These are phyloP conservation scores for Waltiozyma sp. DNA, from an alignment of 1,139 yeast genomes.

Conservation along the genomic window DNA sequence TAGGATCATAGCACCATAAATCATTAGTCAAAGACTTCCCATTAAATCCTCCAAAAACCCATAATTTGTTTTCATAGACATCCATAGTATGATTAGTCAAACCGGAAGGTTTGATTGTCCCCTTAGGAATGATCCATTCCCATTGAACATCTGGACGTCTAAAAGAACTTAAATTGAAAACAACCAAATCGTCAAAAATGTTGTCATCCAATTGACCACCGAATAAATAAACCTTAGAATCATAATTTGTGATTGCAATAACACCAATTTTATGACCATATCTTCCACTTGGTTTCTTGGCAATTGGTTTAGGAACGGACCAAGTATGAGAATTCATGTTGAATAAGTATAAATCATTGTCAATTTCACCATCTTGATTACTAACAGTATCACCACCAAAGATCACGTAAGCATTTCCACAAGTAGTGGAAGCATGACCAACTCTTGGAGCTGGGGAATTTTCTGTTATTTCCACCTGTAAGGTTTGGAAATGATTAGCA, in stretches of 20 bases:
- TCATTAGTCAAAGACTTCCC: conserved; percentile 67
- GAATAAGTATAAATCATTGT: conserved; percentile 77
- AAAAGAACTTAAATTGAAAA: conserved; percentile 82
- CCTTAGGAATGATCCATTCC: conserved; percentile 56
- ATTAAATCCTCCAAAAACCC: conserved; percentile 91
- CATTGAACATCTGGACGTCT: conserved; percentile 76
- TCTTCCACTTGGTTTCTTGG: conserved; percentile 81
- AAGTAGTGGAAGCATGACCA: conserved; percentile 85
- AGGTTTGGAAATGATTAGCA: conserved; percentile 20
- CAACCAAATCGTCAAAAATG: conserved; percentile 75
- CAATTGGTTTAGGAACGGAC: conserved; percentile 79
- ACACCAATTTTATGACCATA: conserved; percentile 79
- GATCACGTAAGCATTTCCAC: conserved; percentile 91
- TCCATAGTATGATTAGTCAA: conserved; percentile 88
- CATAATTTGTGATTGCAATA: conserved; percentile 49
- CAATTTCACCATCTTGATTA: conserved; percentile 65
- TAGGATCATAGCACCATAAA: conserved; percentile 75
- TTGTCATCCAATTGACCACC: conserved; percentile 94
- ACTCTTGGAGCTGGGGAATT: conserved; percentile 91
- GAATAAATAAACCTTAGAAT: conserved; percentile 71
- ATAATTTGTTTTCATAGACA: conserved; percentile 66
- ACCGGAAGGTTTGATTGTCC: conserved; percentile 65
- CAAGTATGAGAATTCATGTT: conserved; percentile 85
- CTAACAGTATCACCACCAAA: conserved; percentile 97
- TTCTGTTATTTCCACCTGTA: conserved; percentile 51